Evolutionary conservation across 2,329 filamentous ascomycete species (phyloP).

Genomic region (Alternaria conjuncta): DNA sequence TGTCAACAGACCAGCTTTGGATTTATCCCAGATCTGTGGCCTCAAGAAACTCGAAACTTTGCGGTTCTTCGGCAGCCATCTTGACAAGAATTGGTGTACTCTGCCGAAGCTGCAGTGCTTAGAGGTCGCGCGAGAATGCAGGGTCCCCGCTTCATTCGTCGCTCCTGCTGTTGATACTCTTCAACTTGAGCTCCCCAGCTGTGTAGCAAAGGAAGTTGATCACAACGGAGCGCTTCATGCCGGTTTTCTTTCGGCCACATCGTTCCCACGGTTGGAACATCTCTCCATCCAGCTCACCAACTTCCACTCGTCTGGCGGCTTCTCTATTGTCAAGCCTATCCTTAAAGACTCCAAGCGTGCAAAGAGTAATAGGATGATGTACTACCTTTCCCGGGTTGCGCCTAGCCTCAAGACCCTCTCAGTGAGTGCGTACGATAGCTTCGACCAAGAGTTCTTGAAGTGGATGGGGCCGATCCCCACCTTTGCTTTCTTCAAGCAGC

Average conservation of each 20-base stretch:
- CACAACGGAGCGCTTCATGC: not conserved
- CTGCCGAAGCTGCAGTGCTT: not conserved
- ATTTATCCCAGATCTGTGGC: not conserved
- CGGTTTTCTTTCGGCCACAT: not conserved
- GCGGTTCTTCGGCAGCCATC: not conserved
- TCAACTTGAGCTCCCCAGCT: not conserved
- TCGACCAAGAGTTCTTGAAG: not conserved
- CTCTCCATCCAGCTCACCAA: not conserved
- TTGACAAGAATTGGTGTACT: not conserved
- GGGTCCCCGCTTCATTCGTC: not conserved
- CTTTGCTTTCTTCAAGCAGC: not conserved
- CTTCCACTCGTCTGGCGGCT: not conserved
- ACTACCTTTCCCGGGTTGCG: not conserved
- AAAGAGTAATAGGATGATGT: not conserved
- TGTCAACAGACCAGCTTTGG: not conserved
- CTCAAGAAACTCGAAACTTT: not conserved
- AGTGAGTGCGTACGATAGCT: not conserved
- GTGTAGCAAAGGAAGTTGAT: not conserved
- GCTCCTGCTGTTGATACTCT: not conserved
- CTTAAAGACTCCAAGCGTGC: not conserved
- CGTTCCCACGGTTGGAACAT: not conserved
- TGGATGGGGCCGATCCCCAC: not conserved
- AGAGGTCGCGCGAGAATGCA: not conserved
- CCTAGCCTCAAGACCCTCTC: not conserved
- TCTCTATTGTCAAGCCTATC: not conserved